Conservation (phyloP, 2,329 filamentous ascomycete genomes). For the Ascosphaera aggregata region DNA sequence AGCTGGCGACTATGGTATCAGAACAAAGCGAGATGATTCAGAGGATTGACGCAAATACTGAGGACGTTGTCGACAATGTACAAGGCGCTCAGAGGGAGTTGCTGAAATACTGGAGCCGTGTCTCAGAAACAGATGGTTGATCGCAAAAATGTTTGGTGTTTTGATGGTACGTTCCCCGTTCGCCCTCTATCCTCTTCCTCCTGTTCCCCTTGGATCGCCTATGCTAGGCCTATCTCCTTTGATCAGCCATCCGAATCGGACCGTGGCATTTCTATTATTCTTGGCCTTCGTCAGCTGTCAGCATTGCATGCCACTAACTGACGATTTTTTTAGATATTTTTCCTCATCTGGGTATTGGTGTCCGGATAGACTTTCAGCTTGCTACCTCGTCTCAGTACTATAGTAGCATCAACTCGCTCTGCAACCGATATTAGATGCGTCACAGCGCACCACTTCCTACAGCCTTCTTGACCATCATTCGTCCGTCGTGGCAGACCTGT, state of each 20-base stretch:
- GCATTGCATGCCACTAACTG: constrained; percentile 1
- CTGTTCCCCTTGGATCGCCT: constrained; percentile 2
- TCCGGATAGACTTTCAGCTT: no score
- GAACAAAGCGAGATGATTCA: constrained; percentile 98
- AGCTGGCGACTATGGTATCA: constrained; percentile 87
- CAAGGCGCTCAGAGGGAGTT: constrained; percentile 84
- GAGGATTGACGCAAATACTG: constrained; percentile 88
- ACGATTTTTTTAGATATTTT: constrained; percentile 4
- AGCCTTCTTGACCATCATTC: not conserved
- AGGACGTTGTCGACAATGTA: constrained; percentile 97
- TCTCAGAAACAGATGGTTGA: constrained; percentile 86
- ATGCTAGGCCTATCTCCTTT: not conserved
- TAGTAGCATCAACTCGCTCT: not conserved
- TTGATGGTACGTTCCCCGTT: constrained; percentile 37
- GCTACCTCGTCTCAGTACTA: not conserved
- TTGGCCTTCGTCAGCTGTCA: constrained; percentile 19
- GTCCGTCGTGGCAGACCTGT: not conserved
- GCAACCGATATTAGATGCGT: not conserved
- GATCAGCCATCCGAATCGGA: not conserved
- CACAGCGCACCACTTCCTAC: not conserved
- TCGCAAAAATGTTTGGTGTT: constrained; percentile 61
- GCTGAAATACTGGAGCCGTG: constrained; percentile 88
- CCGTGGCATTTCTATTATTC: constrained; percentile 36
- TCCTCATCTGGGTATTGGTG: constrained; percentile 6
- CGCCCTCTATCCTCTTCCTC: not conserved